A percentile compares a stretch with the other conserved stretches of the same genome.
phyloP scores from a whole-genome alignment of 2,329 filamentous ascomycete genomes.

The Herpotrichia juniperi region DNA sequence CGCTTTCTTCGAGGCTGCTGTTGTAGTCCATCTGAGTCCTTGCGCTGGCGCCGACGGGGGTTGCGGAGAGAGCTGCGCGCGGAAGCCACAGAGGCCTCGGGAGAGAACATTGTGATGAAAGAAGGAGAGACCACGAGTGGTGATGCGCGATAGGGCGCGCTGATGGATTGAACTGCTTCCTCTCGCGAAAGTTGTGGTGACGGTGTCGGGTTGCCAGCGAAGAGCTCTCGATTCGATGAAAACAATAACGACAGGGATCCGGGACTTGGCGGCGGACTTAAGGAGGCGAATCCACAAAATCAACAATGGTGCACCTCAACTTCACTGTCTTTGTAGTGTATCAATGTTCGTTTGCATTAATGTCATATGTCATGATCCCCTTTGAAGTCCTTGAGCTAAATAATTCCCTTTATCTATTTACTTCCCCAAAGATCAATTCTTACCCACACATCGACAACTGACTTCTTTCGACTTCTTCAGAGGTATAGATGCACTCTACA shows the following conservation, averaged over 20 bases:
- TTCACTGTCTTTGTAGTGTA: neutral
- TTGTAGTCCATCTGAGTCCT: slow-evolving; percentile 50
- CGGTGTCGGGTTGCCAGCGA: slow-evolving; percentile 23
- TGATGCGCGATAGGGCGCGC: slow-evolving; percentile 40
- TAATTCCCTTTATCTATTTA: neutral
- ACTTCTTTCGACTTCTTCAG: neutral
- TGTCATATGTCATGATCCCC: neutral
- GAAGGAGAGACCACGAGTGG: slow-evolving; percentile 4
- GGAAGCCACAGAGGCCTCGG: slow-evolving; percentile 43
- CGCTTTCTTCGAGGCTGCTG: slow-evolving; percentile 54
- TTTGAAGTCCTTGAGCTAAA: neutral
- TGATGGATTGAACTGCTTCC: slow-evolving; percentile 13
- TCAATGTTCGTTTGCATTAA: neutral
- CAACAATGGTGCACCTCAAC: neutral
- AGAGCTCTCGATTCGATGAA: slow-evolving; percentile 8
- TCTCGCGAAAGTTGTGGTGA: slow-evolving; percentile 4
- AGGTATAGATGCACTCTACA: too few relatives aligned
- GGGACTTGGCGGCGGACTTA: slow-evolving; percentile 9
- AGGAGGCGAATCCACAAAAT: neutral
- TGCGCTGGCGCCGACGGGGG: slow-evolving; percentile 53
- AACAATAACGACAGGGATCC: neutral
- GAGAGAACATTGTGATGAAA: slow-evolving; percentile 45
- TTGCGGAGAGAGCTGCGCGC: slow-evolving; percentile 50
- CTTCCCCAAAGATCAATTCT: neutral
- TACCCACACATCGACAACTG: neutral